Evolutionary conservation across 2,329 filamentous ascomycete species (phyloP), one percentile per base, ranked within the genome.

Genomic region (Albifimbria verrucaria): DNA sequence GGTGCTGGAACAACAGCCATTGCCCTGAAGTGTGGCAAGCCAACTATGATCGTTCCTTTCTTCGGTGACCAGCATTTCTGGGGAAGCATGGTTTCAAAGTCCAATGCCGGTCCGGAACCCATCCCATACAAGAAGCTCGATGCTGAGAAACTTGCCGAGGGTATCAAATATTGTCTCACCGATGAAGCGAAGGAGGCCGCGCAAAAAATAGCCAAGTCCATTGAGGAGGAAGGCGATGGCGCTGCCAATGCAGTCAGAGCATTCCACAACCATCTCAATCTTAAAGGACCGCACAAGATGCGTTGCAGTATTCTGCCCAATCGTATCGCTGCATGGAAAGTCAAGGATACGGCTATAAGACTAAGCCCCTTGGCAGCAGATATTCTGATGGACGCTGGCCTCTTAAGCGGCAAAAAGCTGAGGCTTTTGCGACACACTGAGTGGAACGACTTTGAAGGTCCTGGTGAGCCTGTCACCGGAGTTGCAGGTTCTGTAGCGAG

Each of bases 11-110:
- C 85, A 0, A 86, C 83, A 1, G 85, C 85, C 2, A 83, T 82
- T 18, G 84, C 87, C 1, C 74, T 92, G 26, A 89, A 88, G 65
- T 87, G 81, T 57, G 88, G 80, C 3, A 82, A 81, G 60, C 88
- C 88, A 0, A 90, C 86, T 5, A 87, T 90, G 81, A 81, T 91
- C 23, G 85, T 92, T 2, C 88, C 88, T 0, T 92, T 92, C 70
- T 92, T 92, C 58, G 88, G 88, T 3, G 88, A 92, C 63, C 88
- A 92, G 66, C 80, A 86, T 48, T 92, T 92, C 64, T 92, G 89
- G 88, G 88, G 88, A 2, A 75, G 77, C 18, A 89, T 89, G 82
- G 77, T 91, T 1, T 77, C 77, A 4, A 80, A 77, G 28, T 77
- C 83, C 1, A 79, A 80, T 23, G 87, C 86, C 1, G 88, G 88